A percentile compares a stretch with the other conserved stretches of the same genome.
phyloP scores from a whole-genome alignment of 2,329 filamentous ascomycete species.

The Aspergillus ruber region DNA sequence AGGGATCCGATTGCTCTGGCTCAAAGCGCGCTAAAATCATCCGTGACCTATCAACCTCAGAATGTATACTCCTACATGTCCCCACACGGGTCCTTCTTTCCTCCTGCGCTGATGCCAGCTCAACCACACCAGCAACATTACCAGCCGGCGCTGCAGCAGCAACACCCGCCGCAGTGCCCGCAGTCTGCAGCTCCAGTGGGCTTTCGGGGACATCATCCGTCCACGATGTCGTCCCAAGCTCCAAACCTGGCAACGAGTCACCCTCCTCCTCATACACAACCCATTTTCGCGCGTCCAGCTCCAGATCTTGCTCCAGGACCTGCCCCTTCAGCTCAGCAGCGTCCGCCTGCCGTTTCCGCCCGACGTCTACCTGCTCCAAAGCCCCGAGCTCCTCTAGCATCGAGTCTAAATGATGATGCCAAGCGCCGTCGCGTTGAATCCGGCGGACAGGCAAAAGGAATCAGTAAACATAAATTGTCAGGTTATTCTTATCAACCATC shows the following conservation, averaged over 20 bases:
- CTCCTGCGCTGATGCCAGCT: neutral
- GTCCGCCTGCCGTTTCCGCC: too few species aligned
- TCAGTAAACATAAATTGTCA: neutral
- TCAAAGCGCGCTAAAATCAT: neutral
- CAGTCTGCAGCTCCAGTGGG: neutral
- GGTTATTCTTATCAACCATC: conserved; percentile 7
- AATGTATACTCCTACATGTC: too few species aligned
- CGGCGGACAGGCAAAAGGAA: too few species aligned
- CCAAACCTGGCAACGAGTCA: neutral
- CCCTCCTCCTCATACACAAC: too few species aligned
- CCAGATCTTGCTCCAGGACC: too few species aligned
- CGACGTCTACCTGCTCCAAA: too few species aligned
- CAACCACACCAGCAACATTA: neutral
- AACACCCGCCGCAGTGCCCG: neutral
- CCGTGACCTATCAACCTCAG: too few species aligned
- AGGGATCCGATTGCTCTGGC: neutral
- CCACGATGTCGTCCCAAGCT: too few species aligned
- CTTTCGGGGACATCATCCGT: neutral
- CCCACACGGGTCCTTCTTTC: too few species aligned
- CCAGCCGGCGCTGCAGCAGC: neutral
- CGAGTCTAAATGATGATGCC: neutral
- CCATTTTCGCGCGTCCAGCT: too few species aligned
- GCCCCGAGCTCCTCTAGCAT: neutral
- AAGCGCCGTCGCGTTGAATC: too few species aligned
- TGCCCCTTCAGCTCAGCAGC: too few species aligned